These are phyloP conservation scores for Zostera marina DNA, from an alignment of 116 monocot genomes.

Conservation along the genomic window DNA sequence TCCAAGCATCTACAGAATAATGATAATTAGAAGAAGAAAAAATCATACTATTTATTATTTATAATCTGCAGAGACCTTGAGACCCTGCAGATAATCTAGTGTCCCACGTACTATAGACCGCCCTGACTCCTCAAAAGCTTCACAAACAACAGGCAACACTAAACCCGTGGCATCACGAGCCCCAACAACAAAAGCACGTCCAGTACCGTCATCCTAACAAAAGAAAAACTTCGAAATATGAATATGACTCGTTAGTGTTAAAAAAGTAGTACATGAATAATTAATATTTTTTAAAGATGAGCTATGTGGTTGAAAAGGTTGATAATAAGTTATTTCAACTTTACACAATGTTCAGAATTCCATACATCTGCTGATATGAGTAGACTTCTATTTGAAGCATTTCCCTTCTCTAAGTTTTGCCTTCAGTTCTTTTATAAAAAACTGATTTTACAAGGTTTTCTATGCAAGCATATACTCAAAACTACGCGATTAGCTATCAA, in stretches of 20 bases:
- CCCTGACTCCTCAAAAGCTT: slow-evolving; percentile 92
- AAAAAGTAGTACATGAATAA: neutral
- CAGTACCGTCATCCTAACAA: slow-evolving; percentile 80
- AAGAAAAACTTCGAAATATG: neutral
- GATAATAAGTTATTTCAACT: neutral
- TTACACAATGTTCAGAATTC: too few relatives aligned
- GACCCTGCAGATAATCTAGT: slow-evolving; percentile 88
- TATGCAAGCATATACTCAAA: too few relatives aligned
- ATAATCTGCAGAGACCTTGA: slow-evolving; percentile 45
- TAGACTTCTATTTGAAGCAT: too few relatives aligned
- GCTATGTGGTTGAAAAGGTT: neutral
- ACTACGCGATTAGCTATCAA: too few relatives aligned
- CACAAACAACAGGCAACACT: slow-evolving; percentile 72
- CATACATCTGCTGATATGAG: too few relatives aligned
- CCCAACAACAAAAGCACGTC: slow-evolving; percentile 56
- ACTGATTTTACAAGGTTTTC: too few relatives aligned
- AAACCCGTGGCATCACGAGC: slow-evolving; percentile 70
- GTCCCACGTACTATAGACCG: slow-evolving; percentile 86
- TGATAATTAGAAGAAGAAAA: neutral
- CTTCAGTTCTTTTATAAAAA: too few relatives aligned
- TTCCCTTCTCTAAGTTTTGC: too few relatives aligned
- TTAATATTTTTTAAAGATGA: neutral
- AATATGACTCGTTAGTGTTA: neutral
- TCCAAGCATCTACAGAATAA: slow-evolving; percentile 71
- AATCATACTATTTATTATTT: neutral